These are phyloP conservation scores for Cyberlindnera sargentensis DNA, from an alignment of 805 yeast genomes.

Conservation along the genomic window DNA sequence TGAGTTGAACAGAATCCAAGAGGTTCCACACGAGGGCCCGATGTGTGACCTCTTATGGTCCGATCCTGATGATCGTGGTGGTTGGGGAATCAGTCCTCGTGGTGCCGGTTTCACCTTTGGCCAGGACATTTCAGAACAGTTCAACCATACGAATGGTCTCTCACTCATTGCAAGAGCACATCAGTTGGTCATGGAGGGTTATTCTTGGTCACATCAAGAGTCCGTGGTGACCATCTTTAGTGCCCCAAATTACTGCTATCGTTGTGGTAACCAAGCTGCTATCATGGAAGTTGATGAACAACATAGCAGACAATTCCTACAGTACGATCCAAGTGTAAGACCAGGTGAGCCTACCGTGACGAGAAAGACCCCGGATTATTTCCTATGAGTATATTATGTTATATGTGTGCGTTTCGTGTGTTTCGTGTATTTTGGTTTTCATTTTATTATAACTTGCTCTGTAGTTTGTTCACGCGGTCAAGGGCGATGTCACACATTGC, in stretches of 20 bases:
- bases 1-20: constrained; percentile 85
- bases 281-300: constrained; percentile 97
- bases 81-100: constrained; percentile 97
- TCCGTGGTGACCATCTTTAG: constrained; percentile 88
- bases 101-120: constrained; percentile 99
- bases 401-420: neutral
- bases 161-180: constrained; percentile 89
- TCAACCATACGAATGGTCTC: constrained; percentile 84
- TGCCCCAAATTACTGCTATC: constrained; percentile 94
- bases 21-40: constrained; percentile 96
- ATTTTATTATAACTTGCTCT: constrained; percentile 22
- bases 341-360: constrained; percentile 98
- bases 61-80: constrained; percentile 96
- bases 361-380: constrained; percentile 95
- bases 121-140: constrained; percentile 88
- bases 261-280: constrained; percentile 98
- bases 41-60: constrained; percentile 97
- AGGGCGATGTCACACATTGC: constrained; percentile 92
- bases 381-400: constrained; percentile 42
- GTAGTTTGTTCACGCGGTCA: constrained; percentile 61
- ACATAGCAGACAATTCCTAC: constrained; percentile 84
- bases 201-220: constrained; percentile 91
- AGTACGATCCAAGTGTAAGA: constrained; percentile 93
- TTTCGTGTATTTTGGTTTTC: neutral
- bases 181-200: constrained; percentile 97